Evolutionary conservation across 2,329 filamentous ascomycete species (phyloP).

Genomic region (Pseudofabraea citricarpa): DNA sequence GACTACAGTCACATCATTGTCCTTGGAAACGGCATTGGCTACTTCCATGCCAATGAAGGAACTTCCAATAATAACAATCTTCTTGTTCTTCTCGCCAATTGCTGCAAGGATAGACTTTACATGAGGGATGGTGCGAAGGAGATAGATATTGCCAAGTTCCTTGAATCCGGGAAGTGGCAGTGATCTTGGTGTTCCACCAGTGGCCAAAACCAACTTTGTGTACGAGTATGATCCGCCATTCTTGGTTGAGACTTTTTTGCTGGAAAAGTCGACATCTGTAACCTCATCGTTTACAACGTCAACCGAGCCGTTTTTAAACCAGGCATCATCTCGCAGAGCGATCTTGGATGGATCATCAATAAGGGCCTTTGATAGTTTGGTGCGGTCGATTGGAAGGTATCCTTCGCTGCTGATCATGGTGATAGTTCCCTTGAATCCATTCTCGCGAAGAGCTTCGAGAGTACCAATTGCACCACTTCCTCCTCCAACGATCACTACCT

Average conservation of each 20-base stretch:
- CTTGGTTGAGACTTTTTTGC: conserved; percentile 70
- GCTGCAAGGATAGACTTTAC: conserved; percentile 72
- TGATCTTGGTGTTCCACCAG: conserved; percentile 71
- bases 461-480: conserved; percentile 80
- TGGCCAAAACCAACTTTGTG: conserved; percentile 84
- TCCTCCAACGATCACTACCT: conserved; percentile 81
- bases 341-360: conserved; percentile 77
- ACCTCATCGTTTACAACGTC: conserved; percentile 61
- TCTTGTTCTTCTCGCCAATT: conserved; percentile 81
- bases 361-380: conserved; percentile 92
- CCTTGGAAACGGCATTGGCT: conserved; percentile 74
- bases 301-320: conserved; percentile 62
- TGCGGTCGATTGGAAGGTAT: conserved; percentile 83
- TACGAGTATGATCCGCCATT: conserved; percentile 69
- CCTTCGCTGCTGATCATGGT: conserved; percentile 82
- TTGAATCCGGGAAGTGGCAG: conserved; percentile 84
- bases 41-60: conserved; percentile 99
- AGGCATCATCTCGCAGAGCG: conserved; percentile 69
- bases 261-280: conserved; percentile 68
- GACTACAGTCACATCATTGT: conserved; percentile 80
- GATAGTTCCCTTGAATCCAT: conserved; percentile 74
- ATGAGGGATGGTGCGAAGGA: conserved; percentile 73
- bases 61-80: conserved; percentile 85
- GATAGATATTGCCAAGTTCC: conserved; percentile 81
- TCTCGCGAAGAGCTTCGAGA: conserved; percentile 75